phyloP scores from a whole-genome alignment of 2,329 filamentous ascomycete species.

The Microsporum ferrugineum region DNA sequence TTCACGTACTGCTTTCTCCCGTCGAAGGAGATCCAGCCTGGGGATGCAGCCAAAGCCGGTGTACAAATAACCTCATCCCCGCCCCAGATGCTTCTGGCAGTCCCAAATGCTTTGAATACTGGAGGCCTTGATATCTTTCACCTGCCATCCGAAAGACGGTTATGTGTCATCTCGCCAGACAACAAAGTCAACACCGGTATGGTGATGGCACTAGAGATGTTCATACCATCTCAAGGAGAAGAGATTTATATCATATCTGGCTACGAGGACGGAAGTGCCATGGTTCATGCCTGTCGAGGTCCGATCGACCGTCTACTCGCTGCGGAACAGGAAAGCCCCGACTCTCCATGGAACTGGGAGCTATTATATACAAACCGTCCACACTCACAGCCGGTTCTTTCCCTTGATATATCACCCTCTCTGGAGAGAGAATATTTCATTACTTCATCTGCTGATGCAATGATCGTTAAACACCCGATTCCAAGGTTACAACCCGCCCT shows the following conservation, averaged over 20 bases:
- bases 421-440: conserved; percentile 50
- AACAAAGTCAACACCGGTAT: conserved; percentile 47
- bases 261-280: conserved; percentile 73
- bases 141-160: conserved; percentile 61
- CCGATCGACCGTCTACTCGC: conserved; percentile 14
- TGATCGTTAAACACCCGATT: conserved; percentile 65
- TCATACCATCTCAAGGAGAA: conserved; percentile 35
- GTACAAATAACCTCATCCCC: neutral
- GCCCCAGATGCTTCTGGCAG: conserved; percentile 49
- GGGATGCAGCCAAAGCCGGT: neutral
- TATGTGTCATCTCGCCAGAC: conserved; percentile 46
- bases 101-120: conserved; percentile 64
- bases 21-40: neutral
- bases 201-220: conserved; percentile 70
- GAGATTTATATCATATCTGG: conserved; percentile 57
- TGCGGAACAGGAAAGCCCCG: conserved; percentile 3
- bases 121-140: conserved; percentile 76
- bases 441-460: conserved; percentile 71
- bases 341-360: conserved; percentile 36
- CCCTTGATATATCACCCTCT: conserved; percentile 46
- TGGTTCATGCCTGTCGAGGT: conserved; percentile 48
- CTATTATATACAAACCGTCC: conserved; percentile 53
- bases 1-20: conserved; percentile 52
- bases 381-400: conserved; percentile 73
- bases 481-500: conserved; percentile 21